Evolutionary conservation across 352 stramenopile species (phyloP).

Genomic region (Pythium sukuiense): DNA sequence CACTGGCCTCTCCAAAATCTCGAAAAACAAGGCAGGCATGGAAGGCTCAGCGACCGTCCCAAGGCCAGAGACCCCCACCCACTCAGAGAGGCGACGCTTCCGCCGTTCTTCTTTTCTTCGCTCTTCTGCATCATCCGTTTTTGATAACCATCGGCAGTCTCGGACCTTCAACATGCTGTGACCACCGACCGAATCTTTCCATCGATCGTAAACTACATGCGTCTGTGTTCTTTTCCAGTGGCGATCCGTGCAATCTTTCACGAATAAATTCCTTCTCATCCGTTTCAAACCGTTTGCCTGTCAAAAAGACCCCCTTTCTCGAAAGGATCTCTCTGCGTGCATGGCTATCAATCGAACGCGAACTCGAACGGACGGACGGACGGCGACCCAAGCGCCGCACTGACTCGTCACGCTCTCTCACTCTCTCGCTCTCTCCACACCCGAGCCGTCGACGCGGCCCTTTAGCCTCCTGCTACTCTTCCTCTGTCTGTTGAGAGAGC

Average conservation of each 20-base stretch:
- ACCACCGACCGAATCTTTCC: slow-evolving; percentile 25
- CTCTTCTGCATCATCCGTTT: slow-evolving; percentile 6
- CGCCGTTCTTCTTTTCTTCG: slow-evolving; percentile 13
- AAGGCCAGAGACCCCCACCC: not conserved
- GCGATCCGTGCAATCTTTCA: not conserved
- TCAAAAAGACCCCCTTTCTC: not conserved
- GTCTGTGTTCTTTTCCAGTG: slow-evolving; percentile 5
- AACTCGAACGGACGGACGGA: not conserved
- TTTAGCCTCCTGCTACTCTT: slow-evolving; percentile 2
- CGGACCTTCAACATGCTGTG: slow-evolving; percentile 17
- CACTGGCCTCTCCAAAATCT: slow-evolving; percentile 11
- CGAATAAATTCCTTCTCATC: slow-evolving; percentile 1
- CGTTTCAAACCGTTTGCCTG: slow-evolving; percentile 15
- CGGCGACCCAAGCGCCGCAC: slow-evolving; percentile 22
- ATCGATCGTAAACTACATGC: slow-evolving; percentile 22
- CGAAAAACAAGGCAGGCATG: slow-evolving; percentile 14
- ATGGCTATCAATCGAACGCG: not conserved
- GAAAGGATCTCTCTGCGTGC: slow-evolving; percentile 1
- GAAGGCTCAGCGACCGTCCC: too few relatives aligned
- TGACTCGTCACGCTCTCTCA: slow-evolving; percentile 21
- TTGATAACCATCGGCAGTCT: slow-evolving; percentile 28
- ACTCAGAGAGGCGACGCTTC: slow-evolving; percentile 11
- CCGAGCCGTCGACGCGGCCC: slow-evolving; percentile 5
- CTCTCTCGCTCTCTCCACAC: not conserved
- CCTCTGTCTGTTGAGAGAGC: not conserved